Percentiles rank a stretch among this genome's conserved stretches.
phyloP scores from a whole-genome alignment of 306 rosid species.

The Ormosia emarginata region DNA sequence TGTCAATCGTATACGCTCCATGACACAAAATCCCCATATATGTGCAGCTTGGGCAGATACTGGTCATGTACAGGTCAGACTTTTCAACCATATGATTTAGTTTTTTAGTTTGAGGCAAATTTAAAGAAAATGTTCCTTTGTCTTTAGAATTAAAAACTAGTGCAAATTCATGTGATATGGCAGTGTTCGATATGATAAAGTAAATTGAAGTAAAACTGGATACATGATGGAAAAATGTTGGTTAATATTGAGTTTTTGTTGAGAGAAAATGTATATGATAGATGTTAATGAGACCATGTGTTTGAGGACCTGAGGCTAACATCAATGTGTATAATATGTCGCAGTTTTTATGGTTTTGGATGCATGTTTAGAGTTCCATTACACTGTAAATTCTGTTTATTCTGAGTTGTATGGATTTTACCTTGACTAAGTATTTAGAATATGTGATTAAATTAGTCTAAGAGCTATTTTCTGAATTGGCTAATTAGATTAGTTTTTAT shows the following conservation, averaged over 20 bases:
- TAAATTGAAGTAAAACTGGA: not conserved
- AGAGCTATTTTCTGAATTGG: not conserved
- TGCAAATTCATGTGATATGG: not conserved
- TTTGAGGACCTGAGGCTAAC: not conserved
- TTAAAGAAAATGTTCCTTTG: not conserved
- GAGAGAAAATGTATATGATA: not conserved
- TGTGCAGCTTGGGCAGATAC: conserved; percentile 93
- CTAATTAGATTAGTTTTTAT: not conserved
- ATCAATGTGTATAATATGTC: not conserved
- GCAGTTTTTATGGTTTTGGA: not conserved
- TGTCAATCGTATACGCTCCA: conserved; percentile 82
- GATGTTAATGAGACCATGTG: not conserved
- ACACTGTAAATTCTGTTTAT: not conserved
- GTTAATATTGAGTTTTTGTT: not conserved
- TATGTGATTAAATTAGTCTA: not conserved
- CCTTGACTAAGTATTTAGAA: not conserved
- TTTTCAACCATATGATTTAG: not conserved
- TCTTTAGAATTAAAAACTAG: not conserved
- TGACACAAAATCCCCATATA: conserved; percentile 84
- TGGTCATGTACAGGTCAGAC: conserved; percentile 77
- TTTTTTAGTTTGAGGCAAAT: not conserved
- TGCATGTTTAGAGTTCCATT: not conserved
- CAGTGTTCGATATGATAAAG: not conserved
- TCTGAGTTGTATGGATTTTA: not conserved
- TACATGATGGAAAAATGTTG: not conserved